Base-by-base conservation (phyloP, 2,329 filamentous ascomycete species). In the Hypoxylon sp. region DNA sequence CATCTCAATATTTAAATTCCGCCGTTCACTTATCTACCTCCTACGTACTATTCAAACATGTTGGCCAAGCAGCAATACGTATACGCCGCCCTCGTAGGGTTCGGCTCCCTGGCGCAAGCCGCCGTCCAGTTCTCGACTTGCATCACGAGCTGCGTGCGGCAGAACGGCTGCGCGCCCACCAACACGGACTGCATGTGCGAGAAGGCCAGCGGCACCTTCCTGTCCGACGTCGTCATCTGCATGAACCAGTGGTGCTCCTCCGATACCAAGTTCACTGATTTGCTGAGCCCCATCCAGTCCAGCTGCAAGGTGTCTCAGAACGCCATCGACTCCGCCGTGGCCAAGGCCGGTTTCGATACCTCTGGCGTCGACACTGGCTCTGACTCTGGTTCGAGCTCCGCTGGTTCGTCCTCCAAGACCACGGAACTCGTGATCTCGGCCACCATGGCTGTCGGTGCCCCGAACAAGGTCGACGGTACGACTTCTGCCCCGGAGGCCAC, bases 101-200 rank as follows among this genome's bases (percentile, higher is more conserved):
- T 75, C 55, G 70, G 72, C 29, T 73, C 69, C 29, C 61, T 74
- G 34, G 51, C 74, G 54, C 66, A 71, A 25, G 73, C 71, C 45
- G 71, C 62, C 16, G 51, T 58, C n/a, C 67, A 59, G 66, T 76
- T 73, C 68, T 74, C 72, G 45, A 73, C 61, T 25, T 82, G 80
- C 73, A 74, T 81, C 34, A 63, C 71, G 61, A 73, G 73, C 55
- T 81, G 80, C 68, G 71, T 81, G 61, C 62, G 73, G 2, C 73
- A 76, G 52, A 72, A 75, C 14, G 76, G 76, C 8, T 81, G 79
- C 67, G 52, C 70, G 11, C 61, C 73, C 7, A 69, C 67, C 53
- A 73, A 78, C 60, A 67, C 75, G 11, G 72, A 72, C 50, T 82
- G 80, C 70, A 71, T 82, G 55, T 83, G 81, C 74, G 71, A 72